Percentiles rank a stretch among this genome's conserved stretches.
Conservation (phyloP, 805 yeast genomes). For the Metschnikowia kofuensis region DNA sequence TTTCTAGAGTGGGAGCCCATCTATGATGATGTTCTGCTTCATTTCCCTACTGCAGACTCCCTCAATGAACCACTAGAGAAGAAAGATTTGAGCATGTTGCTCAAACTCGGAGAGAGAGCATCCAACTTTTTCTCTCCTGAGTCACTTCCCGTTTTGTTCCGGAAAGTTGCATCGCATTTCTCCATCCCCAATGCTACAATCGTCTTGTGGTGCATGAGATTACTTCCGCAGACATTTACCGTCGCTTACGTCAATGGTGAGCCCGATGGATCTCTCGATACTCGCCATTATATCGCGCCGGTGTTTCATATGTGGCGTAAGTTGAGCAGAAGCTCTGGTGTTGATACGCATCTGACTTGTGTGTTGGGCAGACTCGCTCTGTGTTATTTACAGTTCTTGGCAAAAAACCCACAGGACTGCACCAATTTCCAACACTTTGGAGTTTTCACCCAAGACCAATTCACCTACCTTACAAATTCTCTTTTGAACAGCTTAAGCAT, state of each 20-base stretch:
- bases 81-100: conserved; percentile 45
- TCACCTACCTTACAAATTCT: conserved; percentile 56
- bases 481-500: conserved; percentile 46
- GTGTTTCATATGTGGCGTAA: conserved; percentile 73
- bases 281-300: conserved; percentile 59
- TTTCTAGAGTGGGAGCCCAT: conserved; percentile 51
- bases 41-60: conserved; percentile 36
- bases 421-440: conserved; percentile 52
- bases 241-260: conserved; percentile 21
- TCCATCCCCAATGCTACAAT: conserved; percentile 52
- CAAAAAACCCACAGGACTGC: conserved; percentile 18
- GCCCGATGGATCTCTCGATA: conserved; percentile 30
- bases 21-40: conserved; percentile 31
- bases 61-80: conserved; percentile 47
- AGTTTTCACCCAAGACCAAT: conserved; percentile 59
- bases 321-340: conserved; percentile 43
- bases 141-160: conserved; percentile 50
- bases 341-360: conserved; percentile 65
- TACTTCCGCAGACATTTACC: conserved; percentile 48
- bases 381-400: conserved; percentile 36
- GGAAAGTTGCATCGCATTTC: conserved; percentile 48
- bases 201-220: conserved; percentile 50
- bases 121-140: conserved; percentile 51
- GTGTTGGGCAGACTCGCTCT: conserved; percentile 61
- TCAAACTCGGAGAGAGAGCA: conserved; percentile 52